phyloP scores from a whole-genome alignment of 768 basidiomycete genomes.

The Tubosaeta sp. region DNA sequence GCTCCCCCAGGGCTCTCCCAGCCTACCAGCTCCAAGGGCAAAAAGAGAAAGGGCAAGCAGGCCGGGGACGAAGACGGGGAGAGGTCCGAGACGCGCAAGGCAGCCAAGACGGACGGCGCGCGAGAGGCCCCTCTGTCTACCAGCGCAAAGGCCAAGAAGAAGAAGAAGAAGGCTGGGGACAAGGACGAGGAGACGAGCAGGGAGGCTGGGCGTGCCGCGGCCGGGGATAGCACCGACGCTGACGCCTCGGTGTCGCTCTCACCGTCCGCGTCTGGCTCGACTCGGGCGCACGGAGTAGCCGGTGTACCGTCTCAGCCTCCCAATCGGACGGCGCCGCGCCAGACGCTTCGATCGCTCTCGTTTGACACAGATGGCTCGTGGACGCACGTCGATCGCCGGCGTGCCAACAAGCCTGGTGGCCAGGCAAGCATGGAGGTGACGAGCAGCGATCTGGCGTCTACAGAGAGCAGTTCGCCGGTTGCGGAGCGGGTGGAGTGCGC shows the following conservation, averaged over 20 bases:
- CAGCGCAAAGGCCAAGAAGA: constrained; percentile 30
- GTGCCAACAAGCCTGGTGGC: constrained; percentile 5
- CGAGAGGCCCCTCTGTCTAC: background rate
- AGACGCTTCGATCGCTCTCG: constrained; percentile 8
- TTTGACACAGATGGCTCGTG: constrained; percentile 59
- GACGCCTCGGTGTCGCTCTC: constrained; percentile 9
- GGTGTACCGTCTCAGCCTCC: constrained; percentile 20
- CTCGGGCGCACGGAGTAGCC: background rate
- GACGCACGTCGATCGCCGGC: constrained; percentile 62
- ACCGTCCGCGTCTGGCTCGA: background rate
- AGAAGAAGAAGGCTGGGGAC: constrained; percentile 17
- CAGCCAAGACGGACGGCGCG: no score
- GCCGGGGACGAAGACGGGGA: no score
- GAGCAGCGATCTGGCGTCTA: constrained; percentile 52
- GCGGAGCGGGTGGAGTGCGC: constrained; percentile 31
- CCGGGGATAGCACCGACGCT: constrained; percentile 17
- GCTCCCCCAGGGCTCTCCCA: no score
- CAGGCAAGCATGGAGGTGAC: constrained; percentile 31
- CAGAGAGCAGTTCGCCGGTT: constrained; percentile 40
- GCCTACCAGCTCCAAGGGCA: no score
- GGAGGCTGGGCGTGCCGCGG: background rate
- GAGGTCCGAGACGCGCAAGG: no score
- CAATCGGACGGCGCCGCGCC: background rate
- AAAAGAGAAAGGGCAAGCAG: no score
- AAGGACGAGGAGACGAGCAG: constrained; percentile 9